These are phyloP conservation scores for Austroboletus eburneus DNA, from an alignment of 768 basidiomycete genomes.

Conservation along the genomic window DNA sequence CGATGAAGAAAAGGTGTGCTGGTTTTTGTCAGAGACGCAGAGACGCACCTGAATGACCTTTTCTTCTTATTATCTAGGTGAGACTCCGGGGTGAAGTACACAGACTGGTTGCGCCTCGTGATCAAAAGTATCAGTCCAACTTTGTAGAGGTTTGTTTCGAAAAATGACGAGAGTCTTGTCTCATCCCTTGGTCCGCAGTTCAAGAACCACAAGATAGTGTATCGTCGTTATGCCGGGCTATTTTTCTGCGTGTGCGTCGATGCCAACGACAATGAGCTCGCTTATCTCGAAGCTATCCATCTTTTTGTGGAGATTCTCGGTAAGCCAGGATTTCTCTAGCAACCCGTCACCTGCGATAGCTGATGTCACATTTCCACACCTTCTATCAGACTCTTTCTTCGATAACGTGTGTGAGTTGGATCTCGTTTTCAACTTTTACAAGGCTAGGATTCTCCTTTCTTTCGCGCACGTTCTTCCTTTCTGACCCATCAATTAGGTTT, in stretches of 20 bases:
- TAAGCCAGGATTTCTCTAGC: too few relatives aligned
- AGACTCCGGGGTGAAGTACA: conserved; percentile 98
- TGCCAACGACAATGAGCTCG: conserved; percentile 96
- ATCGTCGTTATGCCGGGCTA: conserved; percentile 93
- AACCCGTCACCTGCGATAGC: too few relatives aligned
- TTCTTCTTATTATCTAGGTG: too few relatives aligned
- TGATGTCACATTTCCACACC: too few relatives aligned
- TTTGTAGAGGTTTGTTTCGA: conserved; percentile 82
- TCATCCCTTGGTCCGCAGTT: conserved; percentile 51
- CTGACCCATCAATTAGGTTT: conserved; percentile 55
- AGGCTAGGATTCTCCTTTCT: too few relatives aligned
- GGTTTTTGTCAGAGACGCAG: not conserved
- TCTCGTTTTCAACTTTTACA: conserved; percentile 97
- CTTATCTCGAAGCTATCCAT: conserved; percentile 97
- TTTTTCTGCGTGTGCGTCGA: conserved; percentile 99
- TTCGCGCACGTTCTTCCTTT: not conserved
- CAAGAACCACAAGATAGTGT: conserved; percentile 96
- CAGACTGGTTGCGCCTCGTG: conserved; percentile 89
- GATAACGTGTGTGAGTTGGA: conserved; percentile 99
- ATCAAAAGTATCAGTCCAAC: conserved; percentile 99
- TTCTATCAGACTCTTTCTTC: conserved; percentile 96
- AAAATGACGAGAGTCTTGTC: not conserved
- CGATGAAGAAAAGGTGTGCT: conserved; percentile 91
- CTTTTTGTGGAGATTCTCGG: too few relatives aligned
- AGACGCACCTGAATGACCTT: too few relatives aligned